Evolutionary conservation across 2,329 filamentous ascomycete species (phyloP).

Genomic region (Fusarium sp.): DNA sequence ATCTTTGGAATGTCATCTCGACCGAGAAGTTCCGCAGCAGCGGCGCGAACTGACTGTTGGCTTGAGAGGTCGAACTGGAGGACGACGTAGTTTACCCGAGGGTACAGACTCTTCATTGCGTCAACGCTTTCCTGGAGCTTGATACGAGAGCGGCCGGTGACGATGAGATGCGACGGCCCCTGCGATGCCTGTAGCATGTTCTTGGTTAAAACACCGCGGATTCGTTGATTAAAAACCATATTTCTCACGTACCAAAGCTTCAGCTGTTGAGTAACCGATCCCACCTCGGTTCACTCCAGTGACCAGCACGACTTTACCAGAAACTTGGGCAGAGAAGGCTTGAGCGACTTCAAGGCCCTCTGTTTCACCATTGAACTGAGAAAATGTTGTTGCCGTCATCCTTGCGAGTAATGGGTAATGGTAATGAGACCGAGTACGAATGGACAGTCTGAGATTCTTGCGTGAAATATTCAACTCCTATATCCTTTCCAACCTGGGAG

Average conservation of each 20-base stretch:
- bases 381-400: not conserved
- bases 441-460: not conserved
- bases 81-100: not conserved
- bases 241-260: not conserved
- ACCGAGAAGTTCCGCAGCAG: not conserved
- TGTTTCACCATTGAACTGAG: not conserved
- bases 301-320: not conserved
- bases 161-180: not conserved
- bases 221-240: fast-evolving
- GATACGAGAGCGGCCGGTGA: not conserved
- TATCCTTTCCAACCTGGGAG: fast-evolving
- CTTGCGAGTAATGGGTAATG: too few species aligned
- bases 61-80: not conserved
- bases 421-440: too few species aligned
- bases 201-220: fast-evolving
- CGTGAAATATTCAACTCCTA: not conserved
- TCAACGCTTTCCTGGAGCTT: not conserved
- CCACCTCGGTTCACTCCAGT: not conserved
- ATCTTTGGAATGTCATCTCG: not conserved
- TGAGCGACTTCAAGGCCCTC: not conserved
- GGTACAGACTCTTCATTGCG: not conserved
- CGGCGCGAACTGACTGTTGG: not conserved
- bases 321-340: not conserved
- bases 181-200: not conserved
- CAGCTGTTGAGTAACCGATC: not conserved